phyloP scores from a whole-genome alignment of 257 asterid genomes.

The Capsicum chinense region DNA sequence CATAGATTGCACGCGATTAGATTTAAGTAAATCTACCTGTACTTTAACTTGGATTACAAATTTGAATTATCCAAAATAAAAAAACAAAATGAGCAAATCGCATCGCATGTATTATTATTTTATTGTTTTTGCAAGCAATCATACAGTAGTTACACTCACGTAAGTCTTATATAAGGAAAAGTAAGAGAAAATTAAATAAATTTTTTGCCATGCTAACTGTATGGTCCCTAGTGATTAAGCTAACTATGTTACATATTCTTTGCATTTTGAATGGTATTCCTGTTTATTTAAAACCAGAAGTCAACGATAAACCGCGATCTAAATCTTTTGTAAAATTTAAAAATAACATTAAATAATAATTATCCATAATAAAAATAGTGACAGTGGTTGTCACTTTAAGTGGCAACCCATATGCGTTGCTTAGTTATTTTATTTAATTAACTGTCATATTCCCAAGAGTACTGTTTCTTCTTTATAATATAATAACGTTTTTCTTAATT shows the following conservation, averaged over 20 bases:
- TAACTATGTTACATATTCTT: not conserved
- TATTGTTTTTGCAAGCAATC: not conserved
- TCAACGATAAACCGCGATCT: slow-evolving; percentile 21
- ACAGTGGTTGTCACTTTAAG: slow-evolving; percentile 13
- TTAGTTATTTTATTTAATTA: not conserved
- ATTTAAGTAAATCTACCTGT: slow-evolving; percentile 11
- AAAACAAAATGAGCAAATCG: not conserved
- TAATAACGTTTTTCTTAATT: not conserved
- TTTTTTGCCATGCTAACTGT: slow-evolving; percentile 5
- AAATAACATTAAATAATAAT: not conserved
- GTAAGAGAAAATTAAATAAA: not conserved
- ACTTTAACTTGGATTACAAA: not conserved
- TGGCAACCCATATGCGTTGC: slow-evolving; percentile 24
- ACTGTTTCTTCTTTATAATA: not conserved
- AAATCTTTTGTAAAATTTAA: not conserved
- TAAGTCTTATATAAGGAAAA: not conserved
- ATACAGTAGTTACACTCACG: slow-evolving; percentile 24
- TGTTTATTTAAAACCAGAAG: not conserved
- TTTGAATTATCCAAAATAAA: not conserved
- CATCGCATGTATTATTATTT: not conserved
- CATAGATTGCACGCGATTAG: slow-evolving; percentile 23
- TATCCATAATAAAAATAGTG: slow-evolving; percentile 17
- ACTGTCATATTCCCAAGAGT: slow-evolving; percentile 23
- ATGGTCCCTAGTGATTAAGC: not conserved
- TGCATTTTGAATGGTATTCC: not conserved